Percentiles rank a stretch among this genome's conserved stretches.
These are phyloP conservation scores for Penicillium malachiteum DNA, from an alignment of 495 filamentous ascomycete genomes.

Conservation along the genomic window DNA sequence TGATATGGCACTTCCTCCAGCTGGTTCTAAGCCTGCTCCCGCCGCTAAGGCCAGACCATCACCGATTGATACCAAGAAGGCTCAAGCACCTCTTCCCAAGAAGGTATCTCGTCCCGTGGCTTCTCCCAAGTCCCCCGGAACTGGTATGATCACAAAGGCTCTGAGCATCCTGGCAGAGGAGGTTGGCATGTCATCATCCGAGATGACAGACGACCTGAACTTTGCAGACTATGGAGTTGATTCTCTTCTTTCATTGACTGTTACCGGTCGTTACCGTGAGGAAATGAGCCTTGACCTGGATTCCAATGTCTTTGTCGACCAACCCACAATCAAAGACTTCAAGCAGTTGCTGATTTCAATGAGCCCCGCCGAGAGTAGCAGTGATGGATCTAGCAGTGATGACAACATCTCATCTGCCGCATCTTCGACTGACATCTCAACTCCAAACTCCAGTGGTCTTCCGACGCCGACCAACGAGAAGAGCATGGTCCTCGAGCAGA, in stretches of 20 bases:
- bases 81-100: conserved; percentile 33
- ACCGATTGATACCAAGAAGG: conserved; percentile 35
- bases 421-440: conserved; percentile 34
- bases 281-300: conserved; percentile 50
- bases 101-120: conserved; percentile 21
- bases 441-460: conserved; percentile 34
- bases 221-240: conserved; percentile 56
- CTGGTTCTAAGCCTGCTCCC: conserved; percentile 32
- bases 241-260: conserved; percentile 51
- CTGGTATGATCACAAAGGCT: conserved; percentile 37
- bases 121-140: conserved; percentile 27
- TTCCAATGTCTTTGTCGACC: conserved; percentile 59
- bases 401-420: conserved; percentile 33
- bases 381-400: conserved; percentile 36
- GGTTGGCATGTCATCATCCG: conserved; percentile 59
- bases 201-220: conserved; percentile 53
- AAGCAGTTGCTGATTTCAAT: conserved; percentile 54
- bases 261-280: conserved; percentile 48
- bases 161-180: conserved; percentile 66
- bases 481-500: conserved; percentile 40
- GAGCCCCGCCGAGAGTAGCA: conserved; percentile 32
- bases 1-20: conserved; percentile 63
- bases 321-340: conserved; percentile 58
- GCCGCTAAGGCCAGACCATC: conserved; percentile 34
- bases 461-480: conserved; percentile 36